Conservation (phyloP, 2,329 filamentous ascomycete species). For the Bipolaris bicolor region DNA sequence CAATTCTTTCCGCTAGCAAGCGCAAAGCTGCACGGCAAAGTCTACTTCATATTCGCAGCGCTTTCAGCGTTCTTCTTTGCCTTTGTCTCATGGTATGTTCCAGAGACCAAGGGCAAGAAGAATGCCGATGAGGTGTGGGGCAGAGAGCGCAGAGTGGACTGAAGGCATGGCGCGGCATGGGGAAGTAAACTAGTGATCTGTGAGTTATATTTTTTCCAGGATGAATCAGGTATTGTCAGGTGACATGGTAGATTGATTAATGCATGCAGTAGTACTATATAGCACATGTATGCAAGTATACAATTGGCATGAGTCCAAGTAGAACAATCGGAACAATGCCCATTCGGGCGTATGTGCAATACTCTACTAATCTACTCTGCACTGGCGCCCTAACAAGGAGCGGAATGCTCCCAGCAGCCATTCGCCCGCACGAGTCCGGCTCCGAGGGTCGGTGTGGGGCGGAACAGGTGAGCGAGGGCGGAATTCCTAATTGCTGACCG, state of each 20-base stretch:
- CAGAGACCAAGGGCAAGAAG: constrained; percentile 86
- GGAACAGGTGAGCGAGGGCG: not conserved
- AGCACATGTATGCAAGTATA: not conserved
- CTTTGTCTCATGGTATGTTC: constrained; percentile 77
- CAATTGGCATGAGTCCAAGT: not conserved
- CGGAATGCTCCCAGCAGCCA: constrained; percentile 1
- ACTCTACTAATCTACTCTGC: not conserved
- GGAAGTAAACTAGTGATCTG: not conserved
- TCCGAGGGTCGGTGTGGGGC: constrained; percentile 1
- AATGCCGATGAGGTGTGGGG: constrained; percentile 93
- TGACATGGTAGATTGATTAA: not conserved
- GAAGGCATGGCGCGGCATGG: constrained; percentile 1
- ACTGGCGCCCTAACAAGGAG: not conserved
- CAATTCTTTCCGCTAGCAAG: constrained; percentile 95
- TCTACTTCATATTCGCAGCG: constrained; percentile 89
- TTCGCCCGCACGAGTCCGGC: not conserved
- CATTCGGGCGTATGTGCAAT: not conserved
- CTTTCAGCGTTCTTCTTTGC: constrained; percentile 71
- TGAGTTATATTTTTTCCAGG: not conserved
- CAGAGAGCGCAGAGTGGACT: constrained; percentile 55
- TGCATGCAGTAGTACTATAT: not conserved
- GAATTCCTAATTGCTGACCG: constrained; percentile 30
- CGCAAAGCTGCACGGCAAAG: constrained; percentile 76
- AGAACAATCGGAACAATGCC: not conserved
- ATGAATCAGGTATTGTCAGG: not conserved